phyloP scores from a whole-genome alignment of 148 eudicot species.

The Chenopodium quinoa region DNA sequence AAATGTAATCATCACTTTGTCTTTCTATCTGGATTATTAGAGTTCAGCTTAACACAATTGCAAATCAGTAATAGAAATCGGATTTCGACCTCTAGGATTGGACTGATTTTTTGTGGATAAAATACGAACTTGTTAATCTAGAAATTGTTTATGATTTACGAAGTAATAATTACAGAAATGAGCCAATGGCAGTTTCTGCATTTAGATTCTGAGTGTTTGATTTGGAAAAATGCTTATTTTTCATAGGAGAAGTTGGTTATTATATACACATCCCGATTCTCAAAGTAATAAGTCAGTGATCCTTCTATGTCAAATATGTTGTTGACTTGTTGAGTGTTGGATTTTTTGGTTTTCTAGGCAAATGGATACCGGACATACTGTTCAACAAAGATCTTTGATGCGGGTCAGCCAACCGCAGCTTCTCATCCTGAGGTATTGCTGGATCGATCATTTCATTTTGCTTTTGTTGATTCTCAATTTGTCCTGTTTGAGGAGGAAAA shows the following conservation, averaged over 20 bases:
- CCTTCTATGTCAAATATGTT: conserved; percentile 9
- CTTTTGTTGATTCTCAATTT: background rate
- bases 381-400: conserved; percentile 40
- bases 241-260: too few relatives aligned
- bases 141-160: background rate
- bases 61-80: background rate
- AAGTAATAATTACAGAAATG: too few relatives aligned
- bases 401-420: conserved; percentile 79
- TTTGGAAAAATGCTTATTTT: too few relatives aligned
- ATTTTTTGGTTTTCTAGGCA: conserved; percentile 34
- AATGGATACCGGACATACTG: conserved; percentile 36
- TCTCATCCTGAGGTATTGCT: conserved; percentile 79
- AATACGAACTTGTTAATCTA: background rate
- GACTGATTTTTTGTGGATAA: background rate
- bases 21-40: background rate
- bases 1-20: background rate
- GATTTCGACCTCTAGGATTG: background rate
- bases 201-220: background rate
- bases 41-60: background rate
- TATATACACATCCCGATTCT: too few relatives aligned
- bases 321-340: conserved; percentile 12
- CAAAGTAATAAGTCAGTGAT: background rate
- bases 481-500: background rate
- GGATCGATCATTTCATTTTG: background rate
- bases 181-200: background rate